Evolutionary conservation across 768 basidiomycete genomes (phyloP), one percentile per base, ranked within the genome.

Genomic region (Lactifluus hygrophoroides): DNA sequence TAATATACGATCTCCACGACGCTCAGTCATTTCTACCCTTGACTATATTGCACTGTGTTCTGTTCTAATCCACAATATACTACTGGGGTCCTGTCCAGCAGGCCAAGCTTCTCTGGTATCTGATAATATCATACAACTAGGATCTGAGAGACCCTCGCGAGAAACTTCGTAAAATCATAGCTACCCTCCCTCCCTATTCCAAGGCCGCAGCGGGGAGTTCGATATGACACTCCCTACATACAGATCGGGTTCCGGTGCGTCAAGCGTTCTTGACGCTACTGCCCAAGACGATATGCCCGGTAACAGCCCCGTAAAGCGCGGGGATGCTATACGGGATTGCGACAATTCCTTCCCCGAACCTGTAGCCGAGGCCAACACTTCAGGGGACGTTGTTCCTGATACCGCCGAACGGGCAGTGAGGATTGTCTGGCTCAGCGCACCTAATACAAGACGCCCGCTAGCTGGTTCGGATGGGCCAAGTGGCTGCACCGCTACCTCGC

Each of bases 211-310:
- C 16, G 42, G 17, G 23, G 48, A 42, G 37, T 51, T 56, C 11
- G 55, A 54, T 25, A 57, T 21, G 16, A 57, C 3, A 40, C 56
- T 62, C 30, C 60, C 63, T 1, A 62, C 56, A 17, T 54, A 58
- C 2, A 45, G 45, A 21, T 62, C 63, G n/a, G 53, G 46, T 14
- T 62, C 63, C 8, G 49, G 55, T 16, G 63, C 54, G 4, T 73
- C 70, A 0, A 66, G 50, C n/a, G 54, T n/a, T 32, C 47, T 54
- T 16, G 70, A 65, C 27, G 67, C 62, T 11, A 68, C 59, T 35
- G 71, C 64, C 75, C 74, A 73, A 19, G 74, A 69, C 4, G 70
- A 69, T 16, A 75, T 54, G 53, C 60, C 66, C 7, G 72, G 74
- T 43, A 75, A 66, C 4, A 75, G 61, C 34, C 65, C 66, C 2